A percentile compares a stretch with the other conserved stretches of the same genome.
phyloP scores from a whole-genome alignment of 129 eudicot genomes.

The Gnaphalium uliginosum region DNA sequence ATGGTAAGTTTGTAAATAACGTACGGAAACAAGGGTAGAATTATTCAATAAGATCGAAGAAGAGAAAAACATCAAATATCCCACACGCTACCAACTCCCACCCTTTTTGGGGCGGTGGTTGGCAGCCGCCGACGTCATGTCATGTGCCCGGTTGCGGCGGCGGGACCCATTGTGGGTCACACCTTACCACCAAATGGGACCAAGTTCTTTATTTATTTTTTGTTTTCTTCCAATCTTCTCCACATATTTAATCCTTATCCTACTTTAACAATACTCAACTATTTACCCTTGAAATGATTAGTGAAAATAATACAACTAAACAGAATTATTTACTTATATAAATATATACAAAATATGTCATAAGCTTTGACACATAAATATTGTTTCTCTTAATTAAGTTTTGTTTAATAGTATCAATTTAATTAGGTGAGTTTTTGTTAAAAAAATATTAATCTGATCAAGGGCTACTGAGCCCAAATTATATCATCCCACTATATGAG shows the following conservation, averaged over 20 bases:
- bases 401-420: too few relatives aligned
- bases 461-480: too few relatives aligned
- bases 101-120: constrained; percentile 36
- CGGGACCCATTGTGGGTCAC: constrained; percentile 29
- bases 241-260: constrained; percentile 9
- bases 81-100: constrained; percentile 32
- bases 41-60: too few relatives aligned
- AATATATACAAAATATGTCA: too few relatives aligned
- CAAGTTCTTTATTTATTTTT: not conserved
- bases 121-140: constrained; percentile 44
- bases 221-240: not conserved
- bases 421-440: too few relatives aligned
- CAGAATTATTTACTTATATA: too few relatives aligned
- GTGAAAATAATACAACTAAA: not conserved
- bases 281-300: not conserved
- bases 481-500: too few relatives aligned
- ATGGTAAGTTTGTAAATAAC: not conserved
- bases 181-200: constrained; percentile 10
- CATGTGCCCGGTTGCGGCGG: constrained; percentile 42
- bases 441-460: too few relatives aligned
- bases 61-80: not conserved
- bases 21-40: not conserved
- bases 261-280: not conserved
- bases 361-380: too few relatives aligned
- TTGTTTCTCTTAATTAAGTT: too few relatives aligned